Conservation (phyloP, 179 eudicot genomes). For the Beta lomatogona region DNA sequence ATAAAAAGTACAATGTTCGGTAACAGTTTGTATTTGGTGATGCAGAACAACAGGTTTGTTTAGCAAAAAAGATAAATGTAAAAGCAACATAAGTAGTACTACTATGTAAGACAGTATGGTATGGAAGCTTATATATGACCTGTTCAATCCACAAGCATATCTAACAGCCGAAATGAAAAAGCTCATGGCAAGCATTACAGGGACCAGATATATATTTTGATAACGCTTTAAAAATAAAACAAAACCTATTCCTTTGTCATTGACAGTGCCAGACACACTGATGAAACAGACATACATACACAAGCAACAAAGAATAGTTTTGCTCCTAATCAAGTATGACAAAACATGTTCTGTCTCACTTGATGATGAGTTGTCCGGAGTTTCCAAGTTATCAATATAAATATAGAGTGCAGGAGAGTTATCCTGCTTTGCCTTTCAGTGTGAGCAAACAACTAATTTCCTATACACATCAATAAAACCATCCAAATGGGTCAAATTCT, state of each 20-base stretch:
- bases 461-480: not conserved
- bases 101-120: too few species aligned
- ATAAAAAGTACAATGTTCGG: not conserved
- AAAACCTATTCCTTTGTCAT: not conserved
- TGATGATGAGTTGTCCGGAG: not conserved
- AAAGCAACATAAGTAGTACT: not conserved
- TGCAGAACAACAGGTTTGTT: not conserved
- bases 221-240: too few species aligned
- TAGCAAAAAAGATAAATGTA: not conserved
- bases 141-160: too few species aligned
- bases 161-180: too few species aligned
- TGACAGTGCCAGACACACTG: not conserved
- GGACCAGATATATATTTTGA: not conserved
- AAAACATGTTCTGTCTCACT: not conserved
- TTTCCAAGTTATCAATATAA: not conserved
- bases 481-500: not conserved
- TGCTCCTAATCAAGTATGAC: not conserved
- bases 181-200: not conserved
- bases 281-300: not conserved
- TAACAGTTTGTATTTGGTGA: not conserved
- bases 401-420: not conserved
- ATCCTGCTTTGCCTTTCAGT: not conserved
- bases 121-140: too few species aligned
- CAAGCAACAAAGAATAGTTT: not conserved
- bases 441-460: not conserved